Evolutionary conservation across 495 filamentous ascomycete genomes (phyloP).

Genomic region (Daldinia vernicosa): DNA sequence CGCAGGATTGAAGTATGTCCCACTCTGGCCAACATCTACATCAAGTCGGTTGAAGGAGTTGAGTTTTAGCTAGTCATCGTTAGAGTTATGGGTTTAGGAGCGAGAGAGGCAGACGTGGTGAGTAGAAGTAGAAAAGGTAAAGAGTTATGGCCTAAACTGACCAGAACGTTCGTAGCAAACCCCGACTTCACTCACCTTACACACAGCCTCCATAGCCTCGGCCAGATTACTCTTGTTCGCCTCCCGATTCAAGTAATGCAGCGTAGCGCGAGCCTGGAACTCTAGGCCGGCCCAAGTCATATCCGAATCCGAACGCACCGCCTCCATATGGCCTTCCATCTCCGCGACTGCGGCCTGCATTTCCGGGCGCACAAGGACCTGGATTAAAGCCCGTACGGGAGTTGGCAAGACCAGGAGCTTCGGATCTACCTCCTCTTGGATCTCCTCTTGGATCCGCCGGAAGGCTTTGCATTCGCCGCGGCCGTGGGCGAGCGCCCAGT

Average conservation of each 20-base stretch:
- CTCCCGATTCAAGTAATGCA: slow-evolving; percentile 50
- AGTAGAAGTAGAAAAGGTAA: too few relatives aligned
- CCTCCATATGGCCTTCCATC: slow-evolving; percentile 52
- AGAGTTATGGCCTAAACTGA: too few relatives aligned
- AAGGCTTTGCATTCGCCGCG: slow-evolving; percentile 59
- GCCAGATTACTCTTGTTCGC: slow-evolving; percentile 38
- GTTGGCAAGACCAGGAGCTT: slow-evolving; percentile 49
- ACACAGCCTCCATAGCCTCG: slow-evolving; percentile 50
- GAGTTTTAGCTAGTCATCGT: slow-evolving; percentile 51
- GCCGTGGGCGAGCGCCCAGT: slow-evolving; percentile 65
- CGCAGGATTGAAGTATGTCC: slow-evolving; percentile 54
- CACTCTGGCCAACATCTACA: slow-evolving; percentile 49
- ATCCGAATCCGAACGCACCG: slow-evolving; percentile 16
- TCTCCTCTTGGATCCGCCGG: too few relatives aligned
- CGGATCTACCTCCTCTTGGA: neutral
- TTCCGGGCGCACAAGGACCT: slow-evolving; percentile 51
- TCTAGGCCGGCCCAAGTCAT: slow-evolving; percentile 45
- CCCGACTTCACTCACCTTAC: slow-evolving; percentile 47
- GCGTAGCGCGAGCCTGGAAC: slow-evolving; percentile 57
- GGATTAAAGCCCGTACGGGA: slow-evolving; percentile 55
- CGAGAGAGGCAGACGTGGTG: neutral
- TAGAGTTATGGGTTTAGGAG: neutral
- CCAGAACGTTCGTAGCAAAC: neutral
- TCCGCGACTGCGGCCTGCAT: slow-evolving; percentile 40
- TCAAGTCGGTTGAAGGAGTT: slow-evolving; percentile 59